Evolutionary conservation across 208 protist species (phyloP).

Genomic region (Novymonas esmeraldas): DNA sequence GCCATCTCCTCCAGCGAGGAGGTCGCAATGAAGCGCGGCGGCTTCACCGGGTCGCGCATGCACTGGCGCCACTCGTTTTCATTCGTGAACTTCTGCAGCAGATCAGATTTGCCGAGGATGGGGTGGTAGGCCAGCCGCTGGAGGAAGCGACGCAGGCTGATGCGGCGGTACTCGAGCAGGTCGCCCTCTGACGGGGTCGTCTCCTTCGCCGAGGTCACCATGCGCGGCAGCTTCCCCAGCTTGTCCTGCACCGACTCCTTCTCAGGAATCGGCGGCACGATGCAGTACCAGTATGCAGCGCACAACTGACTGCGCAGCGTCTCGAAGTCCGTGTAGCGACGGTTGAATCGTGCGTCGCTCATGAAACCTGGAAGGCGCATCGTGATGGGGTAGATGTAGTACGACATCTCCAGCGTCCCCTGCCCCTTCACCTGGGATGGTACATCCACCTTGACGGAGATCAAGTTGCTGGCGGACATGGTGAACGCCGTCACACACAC

Average conservation of each 20-base stretch:
- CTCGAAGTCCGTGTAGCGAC: constrained; percentile 92
- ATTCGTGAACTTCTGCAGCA: constrained; percentile 81
- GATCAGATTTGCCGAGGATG: constrained; percentile 44
- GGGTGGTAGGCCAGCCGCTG: constrained; percentile 77
- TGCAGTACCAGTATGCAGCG: constrained; percentile 71
- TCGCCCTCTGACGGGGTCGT: constrained; percentile 28
- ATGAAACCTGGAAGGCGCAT: constrained; percentile 42
- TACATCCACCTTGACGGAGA: constrained; percentile 44
- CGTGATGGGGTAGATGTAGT: constrained; percentile 83
- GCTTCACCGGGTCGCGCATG: constrained; percentile 42
- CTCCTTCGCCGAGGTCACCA: constrained; percentile 24
- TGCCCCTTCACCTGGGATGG: constrained; percentile 52
- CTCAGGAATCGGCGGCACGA: constrained; percentile 89
- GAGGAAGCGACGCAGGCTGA: constrained; percentile 77
- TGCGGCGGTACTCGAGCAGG: constrained; percentile 80
- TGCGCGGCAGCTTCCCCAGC: constrained; percentile 49
- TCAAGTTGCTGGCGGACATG: constrained; percentile 24
- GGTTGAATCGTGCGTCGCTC: constrained; percentile 39
- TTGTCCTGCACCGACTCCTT: constrained; percentile 82
- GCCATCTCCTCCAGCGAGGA: constrained; percentile 37
- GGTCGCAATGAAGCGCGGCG: constrained; percentile 34
- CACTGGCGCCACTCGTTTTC: constrained; percentile 74
- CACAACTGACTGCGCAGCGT: constrained; percentile 71
- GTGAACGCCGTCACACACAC: neutral
- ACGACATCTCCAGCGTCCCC: constrained; percentile 74